Evolutionary conservation across 2,329 filamentous ascomycete species (phyloP), one percentile per base, ranked within the genome.

Genomic region (Penicillium vulpinum): DNA sequence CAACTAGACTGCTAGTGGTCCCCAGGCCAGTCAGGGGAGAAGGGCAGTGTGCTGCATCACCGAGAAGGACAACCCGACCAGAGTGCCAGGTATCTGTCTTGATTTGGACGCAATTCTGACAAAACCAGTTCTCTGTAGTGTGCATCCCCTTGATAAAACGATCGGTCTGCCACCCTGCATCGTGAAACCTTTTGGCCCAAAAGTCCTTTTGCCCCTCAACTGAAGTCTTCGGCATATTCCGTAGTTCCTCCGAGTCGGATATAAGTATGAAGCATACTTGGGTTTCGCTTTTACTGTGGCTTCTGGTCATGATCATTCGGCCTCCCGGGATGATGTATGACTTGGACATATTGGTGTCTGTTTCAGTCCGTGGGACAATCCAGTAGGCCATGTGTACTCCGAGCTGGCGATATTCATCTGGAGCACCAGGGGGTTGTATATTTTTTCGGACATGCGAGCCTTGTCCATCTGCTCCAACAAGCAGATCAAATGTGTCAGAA

Each of bases 391-490:
- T 55, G 50, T 69, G 65, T 2, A 63, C 36, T 3, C 66, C 65
- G 8, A 70, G 40, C 15, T 40, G 47, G 3, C 53, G 48, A 47
- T 66, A 62, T 18, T 64, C 59, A 26, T 70, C 61, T 3, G 57
- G 53, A 6, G 54, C 44, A 8, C 49, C 48, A 2, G 59, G 41
- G 2, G 62, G 56, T 5, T 80, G 61, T 60, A 81, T 76, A 47
- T 75, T 72, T 45, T 68, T 76, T 18, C 82, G 75, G 2, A 78
- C 78, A 29, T 74, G 77, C 0, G 83, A 85, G 5, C 77, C 72
- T 41, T 81, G 76, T 0, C 84, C 84, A 56, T 86, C 84, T 3
- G 83, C 82, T 6, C 80, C 83, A 40, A 86, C 77, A 0, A 86
- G 60, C 0, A 86, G 64, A 61, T 85, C 83, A 47, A 76, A 86